Evolutionary conservation across 2,329 filamentous ascomycete species (phyloP).

Genomic region (Allantophomopsis lycopodina): DNA sequence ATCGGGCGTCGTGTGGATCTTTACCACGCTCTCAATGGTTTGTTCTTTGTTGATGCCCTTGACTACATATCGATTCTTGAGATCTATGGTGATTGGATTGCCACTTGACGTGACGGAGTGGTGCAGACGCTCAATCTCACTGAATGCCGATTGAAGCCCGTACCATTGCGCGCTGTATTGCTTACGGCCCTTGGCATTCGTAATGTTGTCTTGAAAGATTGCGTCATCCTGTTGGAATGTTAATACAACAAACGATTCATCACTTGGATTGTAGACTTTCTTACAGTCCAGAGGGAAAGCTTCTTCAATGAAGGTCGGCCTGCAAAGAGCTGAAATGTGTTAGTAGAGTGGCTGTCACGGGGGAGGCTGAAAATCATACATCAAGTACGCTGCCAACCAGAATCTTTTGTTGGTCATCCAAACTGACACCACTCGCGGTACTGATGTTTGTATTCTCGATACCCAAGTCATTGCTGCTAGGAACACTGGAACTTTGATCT

Average conservation of each 20-base stretch:
- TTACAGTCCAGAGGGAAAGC: conserved; percentile 37
- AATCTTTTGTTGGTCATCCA: conserved; percentile 34
- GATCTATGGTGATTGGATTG: conserved; percentile 45
- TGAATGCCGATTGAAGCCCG: conserved; percentile 42
- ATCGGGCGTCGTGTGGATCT: conserved; percentile 27
- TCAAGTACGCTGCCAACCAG: conserved; percentile 45
- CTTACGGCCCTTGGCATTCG: conserved; percentile 38
- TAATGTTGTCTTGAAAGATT: conserved; percentile 43
- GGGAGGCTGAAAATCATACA: conserved; percentile 11
- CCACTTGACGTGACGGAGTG: conserved; percentile 38
- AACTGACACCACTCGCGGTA: conserved; percentile 32
- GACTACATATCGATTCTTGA: conserved; percentile 36
- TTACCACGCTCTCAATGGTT: conserved; percentile 30
- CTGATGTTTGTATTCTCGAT: conserved; percentile 42
- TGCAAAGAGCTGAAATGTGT: conserved; percentile 33
- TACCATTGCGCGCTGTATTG: conserved; percentile 38
- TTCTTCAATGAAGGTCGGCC: conserved; percentile 44
- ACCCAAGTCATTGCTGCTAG: conserved; percentile 16
- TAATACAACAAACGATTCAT: no score
- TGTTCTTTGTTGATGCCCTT: conserved; percentile 37
- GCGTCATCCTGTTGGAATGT: conserved; percentile 26
- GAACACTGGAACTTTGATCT: conserved; percentile 4
- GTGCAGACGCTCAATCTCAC: conserved; percentile 37
- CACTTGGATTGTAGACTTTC: background rate
- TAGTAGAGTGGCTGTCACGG: background rate